phyloP scores from a whole-genome alignment of 2,329 filamentous ascomycete species.

The Pseudogymnoascus sp. region DNA sequence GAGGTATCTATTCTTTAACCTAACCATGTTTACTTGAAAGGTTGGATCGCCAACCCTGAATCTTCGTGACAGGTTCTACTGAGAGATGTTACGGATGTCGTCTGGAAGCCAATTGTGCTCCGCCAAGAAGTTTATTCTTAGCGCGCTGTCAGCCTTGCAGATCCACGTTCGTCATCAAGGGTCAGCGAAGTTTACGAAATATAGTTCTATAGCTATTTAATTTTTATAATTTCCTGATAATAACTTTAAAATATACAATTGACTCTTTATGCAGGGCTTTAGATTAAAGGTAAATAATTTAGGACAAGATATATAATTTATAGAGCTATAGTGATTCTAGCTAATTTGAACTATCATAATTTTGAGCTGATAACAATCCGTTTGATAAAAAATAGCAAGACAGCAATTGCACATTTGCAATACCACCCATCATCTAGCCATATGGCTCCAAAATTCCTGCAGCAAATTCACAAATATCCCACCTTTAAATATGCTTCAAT shows the following conservation, averaged over 20 bases:
- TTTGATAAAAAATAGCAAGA: not conserved
- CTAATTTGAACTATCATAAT: not conserved
- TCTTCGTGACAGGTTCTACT: not conserved
- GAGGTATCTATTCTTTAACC: slow-evolving; percentile 91
- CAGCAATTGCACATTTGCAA: not conserved
- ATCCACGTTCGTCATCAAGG: not conserved
- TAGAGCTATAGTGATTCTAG: not conserved
- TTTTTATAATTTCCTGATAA: not conserved
- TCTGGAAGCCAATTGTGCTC: slow-evolving; percentile 1
- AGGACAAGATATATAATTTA: not conserved
- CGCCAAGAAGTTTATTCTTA: slow-evolving; percentile 5
- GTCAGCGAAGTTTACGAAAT: no score
- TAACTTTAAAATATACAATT: not conserved
- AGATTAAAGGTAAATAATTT: not conserved
- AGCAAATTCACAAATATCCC: not conserved
- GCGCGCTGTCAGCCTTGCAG: slow-evolving; percentile 8
- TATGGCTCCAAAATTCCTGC: not conserved
- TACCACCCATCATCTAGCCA: not conserved
- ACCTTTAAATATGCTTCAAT: not conserved
- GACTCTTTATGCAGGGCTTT: not conserved
- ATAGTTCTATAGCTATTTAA: not conserved
- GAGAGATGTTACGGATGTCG: not conserved
- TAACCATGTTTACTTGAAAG: slow-evolving; percentile 58
- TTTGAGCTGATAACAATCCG: not conserved
- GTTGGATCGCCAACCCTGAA: not conserved